phyloP scores from a whole-genome alignment of 331 rosid genomes.

The Quercus tomentella region DNA sequence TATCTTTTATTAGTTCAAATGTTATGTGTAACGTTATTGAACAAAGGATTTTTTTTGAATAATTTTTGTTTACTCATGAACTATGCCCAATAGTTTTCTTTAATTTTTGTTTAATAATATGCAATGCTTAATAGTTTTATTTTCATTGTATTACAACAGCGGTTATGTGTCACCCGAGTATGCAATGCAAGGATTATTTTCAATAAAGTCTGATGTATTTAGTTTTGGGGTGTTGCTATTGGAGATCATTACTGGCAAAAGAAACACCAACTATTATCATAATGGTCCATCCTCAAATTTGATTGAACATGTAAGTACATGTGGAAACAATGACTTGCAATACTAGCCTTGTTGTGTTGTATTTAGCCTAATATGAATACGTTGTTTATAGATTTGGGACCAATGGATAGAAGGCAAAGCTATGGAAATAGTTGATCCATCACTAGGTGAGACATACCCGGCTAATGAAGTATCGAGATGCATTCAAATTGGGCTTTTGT shows the following conservation, averaged over 20 bases:
- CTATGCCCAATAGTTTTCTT: too few species aligned
- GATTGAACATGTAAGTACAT: slow-evolving; percentile 49
- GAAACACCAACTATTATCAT: slow-evolving; percentile 23
- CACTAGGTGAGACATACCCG: slow-evolving; percentile 6
- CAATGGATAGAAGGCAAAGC: slow-evolving; percentile 43
- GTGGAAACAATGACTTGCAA: too few species aligned
- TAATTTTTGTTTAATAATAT: too few species aligned
- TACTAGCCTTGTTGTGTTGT: background rate
- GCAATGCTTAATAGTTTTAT: too few species aligned
- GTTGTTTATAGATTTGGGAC: slow-evolving; percentile 45
- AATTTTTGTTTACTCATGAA: too few species aligned
- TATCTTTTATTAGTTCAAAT: too few species aligned
- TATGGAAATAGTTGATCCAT: slow-evolving; percentile 36
- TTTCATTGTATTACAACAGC: slow-evolving; percentile 1
- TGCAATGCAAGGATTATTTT: slow-evolving; percentile 48
- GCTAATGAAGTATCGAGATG: slow-evolving; percentile 2
- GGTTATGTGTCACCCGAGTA: slow-evolving; percentile 71
- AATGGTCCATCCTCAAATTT: slow-evolving; percentile 30
- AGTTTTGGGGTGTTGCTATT: slow-evolving; percentile 51
- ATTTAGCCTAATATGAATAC: background rate
- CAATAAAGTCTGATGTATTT: slow-evolving; percentile 52
- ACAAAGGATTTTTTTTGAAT: too few species aligned
- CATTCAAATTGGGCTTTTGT: too few species aligned
- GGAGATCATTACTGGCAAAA: slow-evolving; percentile 51
- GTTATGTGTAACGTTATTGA: too few species aligned